Percentiles rank a stretch among this genome's conserved stretches.
Conservation (phyloP, 1,284 basidiomycete species). For the Fistulinella staudtii region DNA sequence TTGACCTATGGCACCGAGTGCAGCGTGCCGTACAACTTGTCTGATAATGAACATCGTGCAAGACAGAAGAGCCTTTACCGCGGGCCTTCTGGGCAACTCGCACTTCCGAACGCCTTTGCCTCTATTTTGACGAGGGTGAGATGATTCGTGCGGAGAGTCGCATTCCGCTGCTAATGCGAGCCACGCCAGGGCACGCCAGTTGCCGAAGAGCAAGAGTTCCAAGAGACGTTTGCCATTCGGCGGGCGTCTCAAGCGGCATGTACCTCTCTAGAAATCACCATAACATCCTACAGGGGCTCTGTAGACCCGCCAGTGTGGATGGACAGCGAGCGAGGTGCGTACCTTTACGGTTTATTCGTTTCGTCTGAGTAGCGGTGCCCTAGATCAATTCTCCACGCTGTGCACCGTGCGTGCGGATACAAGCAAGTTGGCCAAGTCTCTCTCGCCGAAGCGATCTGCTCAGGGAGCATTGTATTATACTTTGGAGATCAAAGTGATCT, state of each 20-base stretch:
- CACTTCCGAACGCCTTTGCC: constrained; percentile 28
- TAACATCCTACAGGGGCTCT: constrained; percentile 28
- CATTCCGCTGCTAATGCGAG: background rate
- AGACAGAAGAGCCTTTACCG: constrained; percentile 22
- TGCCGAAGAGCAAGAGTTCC: constrained; percentile 34
- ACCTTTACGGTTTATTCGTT: background rate
- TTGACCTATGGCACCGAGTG: constrained; percentile 41
- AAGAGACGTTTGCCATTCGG: constrained; percentile 20
- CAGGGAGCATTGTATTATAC: constrained; percentile 31
- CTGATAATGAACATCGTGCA: constrained; percentile 35
- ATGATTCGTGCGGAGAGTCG: too few species aligned
- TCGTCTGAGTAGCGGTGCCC: background rate
- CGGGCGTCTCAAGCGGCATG: constrained; percentile 21
- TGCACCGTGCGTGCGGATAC: constrained; percentile 40
- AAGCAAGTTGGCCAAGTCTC: constrained; percentile 25
- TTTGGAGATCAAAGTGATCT: constrained; percentile 36
- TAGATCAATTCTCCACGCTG: constrained; percentile 39
- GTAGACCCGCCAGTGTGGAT: constrained; percentile 22
- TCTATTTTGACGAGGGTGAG: constrained; percentile 33
- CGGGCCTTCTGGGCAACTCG: constrained; percentile 21
- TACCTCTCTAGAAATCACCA: constrained; percentile 21
- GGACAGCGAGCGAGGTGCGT: constrained; percentile 22
- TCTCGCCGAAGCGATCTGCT: constrained; percentile 13
- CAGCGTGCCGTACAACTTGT: constrained; percentile 25
- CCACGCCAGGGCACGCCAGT: constrained; percentile 31